Evolutionary conservation across 768 basidiomycete genomes (phyloP), one percentile per base, ranked within the genome.

Genomic region (Boletus bicolor): DNA sequence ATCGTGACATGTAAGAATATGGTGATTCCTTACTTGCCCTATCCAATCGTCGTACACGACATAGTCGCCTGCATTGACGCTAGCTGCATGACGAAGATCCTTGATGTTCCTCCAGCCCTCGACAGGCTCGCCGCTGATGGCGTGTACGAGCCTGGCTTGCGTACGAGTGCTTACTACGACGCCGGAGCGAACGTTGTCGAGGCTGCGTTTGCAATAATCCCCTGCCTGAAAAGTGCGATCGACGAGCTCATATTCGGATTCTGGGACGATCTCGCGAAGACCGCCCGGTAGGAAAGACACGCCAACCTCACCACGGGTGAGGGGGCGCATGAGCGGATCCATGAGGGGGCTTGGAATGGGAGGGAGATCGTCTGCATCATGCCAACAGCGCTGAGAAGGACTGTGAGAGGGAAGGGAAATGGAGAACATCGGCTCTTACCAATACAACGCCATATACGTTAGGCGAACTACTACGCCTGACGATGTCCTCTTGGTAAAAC

Each of bases 11-110:
- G 49, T 8, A 54, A 54, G 46, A 56, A 54, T 24, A 54, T 55
- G 57, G 55, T 32, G n/a, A 51, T 41, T 39, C 37, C 82, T 68
- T 68, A 90, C 91, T 79, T 93, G 91, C 50, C 93, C 93, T 64
- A 96, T 76, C 93, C 94, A 97, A 68, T 92, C 83, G 61, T 89
- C 82, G 64, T 84, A 83, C 17, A 85, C 75, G 46, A 95, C 90
- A 74, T 86, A 91, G 70, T 94, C 91, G 7, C 89, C 87, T 38
- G 89, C 78, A 55, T 89, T 89, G 26, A 89, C 79, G 30, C 84
- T 81, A 34, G 77, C 72, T 26, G 79, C 77, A 24, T 77, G 76
- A 60, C 81, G 78, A 26, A 93, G 67, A 47, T 89, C 83, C 38
- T 79, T 74, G 53, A 77, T 62, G 10, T 78, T 76, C 60, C 80